phyloP scores from a whole-genome alignment of 164 flowering plant genomes.

The Warburgia ugandensis region DNA sequence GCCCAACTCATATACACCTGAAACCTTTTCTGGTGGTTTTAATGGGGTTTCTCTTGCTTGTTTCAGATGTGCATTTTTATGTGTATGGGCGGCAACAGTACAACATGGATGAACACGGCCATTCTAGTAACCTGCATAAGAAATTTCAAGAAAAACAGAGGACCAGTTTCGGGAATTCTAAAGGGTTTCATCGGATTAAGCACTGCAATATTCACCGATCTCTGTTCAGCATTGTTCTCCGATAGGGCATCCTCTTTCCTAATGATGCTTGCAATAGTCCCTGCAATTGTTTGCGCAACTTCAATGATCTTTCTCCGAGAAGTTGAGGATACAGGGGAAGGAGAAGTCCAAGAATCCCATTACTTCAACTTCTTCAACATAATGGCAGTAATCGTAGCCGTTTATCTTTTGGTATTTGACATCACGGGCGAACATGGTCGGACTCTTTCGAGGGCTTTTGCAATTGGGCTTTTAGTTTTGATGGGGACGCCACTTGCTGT shows the following conservation, averaged over 20 bases:
- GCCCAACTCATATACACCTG: too few relatives aligned
- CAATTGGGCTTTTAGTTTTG: conserved; percentile 22
- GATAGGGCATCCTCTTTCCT: conserved; percentile 52
- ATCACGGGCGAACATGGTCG: conserved; percentile 30
- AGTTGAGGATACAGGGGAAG: conserved; percentile 28
- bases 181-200: conserved; percentile 82
- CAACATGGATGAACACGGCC: conserved; percentile 98
- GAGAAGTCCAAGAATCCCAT: conserved; percentile 11
- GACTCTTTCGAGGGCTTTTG: conserved; percentile 22
- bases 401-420: conserved; percentile 33
- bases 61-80: conserved; percentile 70
- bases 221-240: conserved; percentile 59
- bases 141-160: conserved; percentile 68
- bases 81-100: conserved; percentile 93
- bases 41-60: neutral
- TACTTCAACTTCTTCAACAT: conserved; percentile 29
- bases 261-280: conserved; percentile 57
- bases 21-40: neutral
- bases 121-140: conserved; percentile 75
- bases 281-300: conserved; percentile 50
- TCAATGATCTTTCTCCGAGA: conserved; percentile 71
- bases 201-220: conserved; percentile 85
- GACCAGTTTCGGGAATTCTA: conserved; percentile 81
- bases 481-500: conserved; percentile 35
- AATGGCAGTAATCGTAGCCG: conserved; percentile 31